Conservation (phyloP, 306 rosid genomes). For the Cucurbita argyrosperma region DNA sequence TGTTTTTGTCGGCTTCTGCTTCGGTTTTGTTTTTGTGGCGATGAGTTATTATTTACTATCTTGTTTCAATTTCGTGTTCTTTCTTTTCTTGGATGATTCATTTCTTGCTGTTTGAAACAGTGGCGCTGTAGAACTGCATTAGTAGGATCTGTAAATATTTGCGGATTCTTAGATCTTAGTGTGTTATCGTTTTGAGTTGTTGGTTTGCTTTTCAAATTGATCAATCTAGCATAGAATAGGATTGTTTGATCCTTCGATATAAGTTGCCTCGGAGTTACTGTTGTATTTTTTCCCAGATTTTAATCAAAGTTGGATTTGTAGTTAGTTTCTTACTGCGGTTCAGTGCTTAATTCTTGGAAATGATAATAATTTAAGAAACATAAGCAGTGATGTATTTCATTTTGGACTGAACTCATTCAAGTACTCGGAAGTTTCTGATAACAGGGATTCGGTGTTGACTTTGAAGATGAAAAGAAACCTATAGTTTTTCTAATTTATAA, state of each 20-base stretch:
- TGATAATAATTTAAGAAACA: background rate
- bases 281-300: too few relatives aligned
- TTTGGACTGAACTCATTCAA: background rate
- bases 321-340: background rate
- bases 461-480: background rate
- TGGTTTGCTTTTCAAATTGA: background rate
- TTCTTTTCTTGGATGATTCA: background rate
- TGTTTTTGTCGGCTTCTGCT: constrained; percentile 1
- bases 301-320: background rate
- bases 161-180: background rate
- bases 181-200: background rate
- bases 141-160: background rate
- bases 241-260: background rate
- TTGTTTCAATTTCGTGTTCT: background rate
- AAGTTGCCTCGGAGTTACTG: background rate
- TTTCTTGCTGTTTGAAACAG: background rate
- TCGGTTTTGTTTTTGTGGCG: background rate
- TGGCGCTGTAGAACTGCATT: background rate
- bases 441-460: background rate
- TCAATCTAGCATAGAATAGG: background rate
- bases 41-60: background rate
- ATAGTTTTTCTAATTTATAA: background rate
- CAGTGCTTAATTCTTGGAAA: background rate
- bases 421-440: background rate
- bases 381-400: background rate